Evolutionary conservation across 345 rosid species (phyloP).

Genomic region (Sisymbrium altissimum): DNA sequence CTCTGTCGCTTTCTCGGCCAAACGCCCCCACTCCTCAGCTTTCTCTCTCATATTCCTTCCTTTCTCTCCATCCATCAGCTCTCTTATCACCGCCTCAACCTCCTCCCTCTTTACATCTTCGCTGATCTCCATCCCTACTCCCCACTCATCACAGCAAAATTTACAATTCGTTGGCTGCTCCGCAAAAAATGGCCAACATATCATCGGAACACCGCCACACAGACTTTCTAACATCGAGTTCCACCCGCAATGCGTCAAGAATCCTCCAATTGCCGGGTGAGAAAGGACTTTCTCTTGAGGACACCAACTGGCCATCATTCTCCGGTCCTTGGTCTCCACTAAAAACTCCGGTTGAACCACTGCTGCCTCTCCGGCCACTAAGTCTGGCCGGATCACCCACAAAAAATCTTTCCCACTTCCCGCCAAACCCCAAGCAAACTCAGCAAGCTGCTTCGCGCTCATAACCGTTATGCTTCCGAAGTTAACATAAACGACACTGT

Average conservation of each 20-base stretch:
- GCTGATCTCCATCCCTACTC: conserved; percentile 51
- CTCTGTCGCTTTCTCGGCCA: conserved; percentile 26
- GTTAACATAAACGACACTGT: conserved; percentile 23
- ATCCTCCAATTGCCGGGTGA: conserved; percentile 49
- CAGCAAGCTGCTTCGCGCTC: conserved; percentile 14
- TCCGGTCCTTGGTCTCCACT: conserved; percentile 30
- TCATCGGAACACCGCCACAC: conserved; percentile 42
- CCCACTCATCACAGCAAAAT: conserved; percentile 44
- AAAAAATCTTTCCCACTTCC: conserved; percentile 41
- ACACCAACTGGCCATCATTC: conserved; percentile 47
- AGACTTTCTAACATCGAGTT: conserved; percentile 54
- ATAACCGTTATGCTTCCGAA: conserved; percentile 22
- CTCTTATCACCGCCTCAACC: conserved; percentile 41
- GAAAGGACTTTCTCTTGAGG: conserved; percentile 43
- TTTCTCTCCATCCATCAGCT: conserved; percentile 47
- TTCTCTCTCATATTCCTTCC: conserved; percentile 48
- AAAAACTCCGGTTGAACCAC: conserved; percentile 39
- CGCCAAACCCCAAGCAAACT: conserved; percentile 55
- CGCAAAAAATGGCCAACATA: conserved; percentile 57
- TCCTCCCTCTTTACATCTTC: conserved; percentile 45
- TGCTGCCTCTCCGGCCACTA: conserved; percentile 42
- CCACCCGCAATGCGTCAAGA: conserved; percentile 61
- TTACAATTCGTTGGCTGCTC: conserved; percentile 57
- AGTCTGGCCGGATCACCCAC: conserved; percentile 58
- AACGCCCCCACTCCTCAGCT: conserved; percentile 40